phyloP scores from a whole-genome alignment of 768 basidiomycete genomes.

The Pleurotus citrinopileatus region DNA sequence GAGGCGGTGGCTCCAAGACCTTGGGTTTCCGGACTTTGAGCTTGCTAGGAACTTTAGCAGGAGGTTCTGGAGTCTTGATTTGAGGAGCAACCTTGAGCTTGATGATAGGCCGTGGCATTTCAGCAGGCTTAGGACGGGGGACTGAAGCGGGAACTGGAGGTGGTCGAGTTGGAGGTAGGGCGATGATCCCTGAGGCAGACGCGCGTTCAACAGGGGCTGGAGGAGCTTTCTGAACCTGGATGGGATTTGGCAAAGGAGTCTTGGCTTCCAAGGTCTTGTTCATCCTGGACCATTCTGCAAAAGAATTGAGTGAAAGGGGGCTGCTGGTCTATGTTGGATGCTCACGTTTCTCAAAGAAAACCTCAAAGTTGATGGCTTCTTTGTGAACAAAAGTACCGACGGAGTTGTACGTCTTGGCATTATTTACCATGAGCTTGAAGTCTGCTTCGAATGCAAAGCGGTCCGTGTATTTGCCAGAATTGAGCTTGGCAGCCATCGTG shows the following conservation, averaged over 20 bases:
- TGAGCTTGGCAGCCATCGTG: slow-evolving; percentile 83
- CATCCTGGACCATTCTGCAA: slow-evolving; percentile 81
- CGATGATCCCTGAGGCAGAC: slow-evolving; percentile 14
- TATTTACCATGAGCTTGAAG: slow-evolving; percentile 83
- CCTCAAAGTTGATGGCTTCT: slow-evolving; percentile 73
- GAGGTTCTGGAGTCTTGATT: slow-evolving; percentile 25
- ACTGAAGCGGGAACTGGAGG: slow-evolving; percentile 27
- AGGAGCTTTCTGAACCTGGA: neutral
- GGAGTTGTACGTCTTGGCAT: slow-evolving; percentile 85
- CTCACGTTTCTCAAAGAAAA: slow-evolving; percentile 84
- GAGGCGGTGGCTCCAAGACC: slow-evolving; percentile 49
- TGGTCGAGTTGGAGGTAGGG: slow-evolving; percentile 22
- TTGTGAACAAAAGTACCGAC: slow-evolving; percentile 69
- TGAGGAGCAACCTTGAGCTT: slow-evolving; percentile 62
- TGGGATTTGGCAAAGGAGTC: slow-evolving; percentile 32
- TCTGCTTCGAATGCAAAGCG: slow-evolving; percentile 84
- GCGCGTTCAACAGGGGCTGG: slow-evolving; percentile 1
- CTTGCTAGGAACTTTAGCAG: slow-evolving; percentile 33
- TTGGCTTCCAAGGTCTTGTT: slow-evolving; percentile 77
- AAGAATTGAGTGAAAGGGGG: neutral
- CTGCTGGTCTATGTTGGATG: slow-evolving; percentile 13
- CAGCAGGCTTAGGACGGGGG: slow-evolving; percentile 29
- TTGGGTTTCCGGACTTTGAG: slow-evolving; percentile 41
- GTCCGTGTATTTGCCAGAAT: slow-evolving; percentile 81
- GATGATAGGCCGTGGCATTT: slow-evolving; percentile 46